These are phyloP conservation scores for Aspergillus ustus DNA, from an alignment of 2,329 filamentous ascomycete species.

Conservation along the genomic window DNA sequence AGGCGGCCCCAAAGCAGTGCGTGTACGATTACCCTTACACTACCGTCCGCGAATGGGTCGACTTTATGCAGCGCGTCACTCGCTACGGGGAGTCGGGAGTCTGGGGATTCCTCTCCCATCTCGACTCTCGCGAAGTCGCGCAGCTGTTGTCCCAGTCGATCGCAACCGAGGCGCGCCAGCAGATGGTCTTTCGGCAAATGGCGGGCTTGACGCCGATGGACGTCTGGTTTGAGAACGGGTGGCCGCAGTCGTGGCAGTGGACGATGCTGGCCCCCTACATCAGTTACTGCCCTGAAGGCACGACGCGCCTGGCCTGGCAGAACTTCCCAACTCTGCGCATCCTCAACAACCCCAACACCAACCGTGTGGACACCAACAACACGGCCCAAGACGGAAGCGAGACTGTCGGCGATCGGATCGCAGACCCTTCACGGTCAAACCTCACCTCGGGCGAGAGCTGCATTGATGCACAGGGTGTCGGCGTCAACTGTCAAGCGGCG, in stretches of 20 bases:
- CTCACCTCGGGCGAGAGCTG: neutral
- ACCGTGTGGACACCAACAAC: slow-evolving; percentile 4
- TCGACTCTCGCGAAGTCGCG: slow-evolving; percentile 75
- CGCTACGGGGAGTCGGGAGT: slow-evolving; percentile 79
- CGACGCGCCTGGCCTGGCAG: slow-evolving; percentile 79
- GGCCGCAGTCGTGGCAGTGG: slow-evolving; percentile 86
- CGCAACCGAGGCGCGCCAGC: slow-evolving; percentile 78
- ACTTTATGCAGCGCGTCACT: slow-evolving; percentile 86
- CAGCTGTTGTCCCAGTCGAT: slow-evolving; percentile 77
- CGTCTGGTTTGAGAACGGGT: slow-evolving; percentile 78
- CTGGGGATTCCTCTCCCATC: slow-evolving; percentile 78
- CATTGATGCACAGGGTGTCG: neutral
- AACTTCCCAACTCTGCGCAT: slow-evolving; percentile 77
- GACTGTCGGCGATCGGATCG: slow-evolving; percentile 9
- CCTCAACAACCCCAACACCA: slow-evolving; percentile 72
- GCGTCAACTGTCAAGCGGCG: slow-evolving; percentile 4
- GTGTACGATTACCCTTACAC: slow-evolving; percentile 80
- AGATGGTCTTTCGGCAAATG: slow-evolving; percentile 84
- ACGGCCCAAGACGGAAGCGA: slow-evolving; percentile 6
- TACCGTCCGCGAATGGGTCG: slow-evolving; percentile 76
- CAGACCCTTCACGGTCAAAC: slow-evolving; percentile 8
- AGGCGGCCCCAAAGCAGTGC: slow-evolving; percentile 72
- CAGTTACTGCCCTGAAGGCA: slow-evolving; percentile 71
- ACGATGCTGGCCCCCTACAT: slow-evolving; percentile 81
- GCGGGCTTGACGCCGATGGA: slow-evolving; percentile 80